Conservation (phyloP, 2,329 filamentous ascomycete genomes). For the Colletotrichum brevisporum region DNA sequence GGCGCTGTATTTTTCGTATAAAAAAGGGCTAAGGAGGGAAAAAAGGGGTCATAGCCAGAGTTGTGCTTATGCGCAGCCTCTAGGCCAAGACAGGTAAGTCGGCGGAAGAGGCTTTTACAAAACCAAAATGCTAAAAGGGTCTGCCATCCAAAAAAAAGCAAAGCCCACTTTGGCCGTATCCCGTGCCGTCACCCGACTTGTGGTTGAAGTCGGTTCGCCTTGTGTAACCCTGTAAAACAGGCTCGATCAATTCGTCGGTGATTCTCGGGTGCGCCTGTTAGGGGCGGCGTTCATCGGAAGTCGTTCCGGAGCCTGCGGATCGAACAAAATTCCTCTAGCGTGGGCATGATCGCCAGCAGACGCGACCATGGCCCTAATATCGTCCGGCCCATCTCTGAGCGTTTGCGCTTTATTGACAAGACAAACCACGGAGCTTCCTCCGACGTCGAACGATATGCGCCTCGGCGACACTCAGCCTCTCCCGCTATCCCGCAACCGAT, state of each 20-base stretch:
- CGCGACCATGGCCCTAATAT: slow-evolving; percentile 55
- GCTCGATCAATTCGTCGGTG: slow-evolving; percentile 51
- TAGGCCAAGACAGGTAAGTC: slow-evolving; percentile 13
- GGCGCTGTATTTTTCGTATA: too few species aligned
- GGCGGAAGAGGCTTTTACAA: background rate
- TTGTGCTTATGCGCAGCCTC: slow-evolving; percentile 11
- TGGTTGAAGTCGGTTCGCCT: slow-evolving; percentile 44
- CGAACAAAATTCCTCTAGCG: slow-evolving; percentile 50
- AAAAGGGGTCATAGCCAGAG: slow-evolving; percentile 51
- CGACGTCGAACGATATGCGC: too few species aligned
- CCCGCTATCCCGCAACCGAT: slow-evolving; percentile 45
- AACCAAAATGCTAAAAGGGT: slow-evolving; percentile 1
- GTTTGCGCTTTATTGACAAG: slow-evolving; percentile 41
- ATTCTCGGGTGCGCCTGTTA: slow-evolving; percentile 44
- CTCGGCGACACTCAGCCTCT: too few species aligned
- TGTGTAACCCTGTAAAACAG: slow-evolving; percentile 47
- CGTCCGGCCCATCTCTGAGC: slow-evolving; percentile 57
- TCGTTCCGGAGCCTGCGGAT: slow-evolving; percentile 58
- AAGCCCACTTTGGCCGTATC: slow-evolving; percentile 49
- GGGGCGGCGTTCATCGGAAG: slow-evolving; percentile 56
- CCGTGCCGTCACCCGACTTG: slow-evolving; percentile 49
- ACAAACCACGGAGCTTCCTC: too few species aligned
- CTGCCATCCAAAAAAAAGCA: slow-evolving; percentile 48
- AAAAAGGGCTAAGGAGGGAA: too few species aligned
- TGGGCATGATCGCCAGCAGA: slow-evolving; percentile 56